Evolutionary conservation across 345 rosid genomes (phyloP).

Genomic region (Psidium friedrichsthalianum): DNA sequence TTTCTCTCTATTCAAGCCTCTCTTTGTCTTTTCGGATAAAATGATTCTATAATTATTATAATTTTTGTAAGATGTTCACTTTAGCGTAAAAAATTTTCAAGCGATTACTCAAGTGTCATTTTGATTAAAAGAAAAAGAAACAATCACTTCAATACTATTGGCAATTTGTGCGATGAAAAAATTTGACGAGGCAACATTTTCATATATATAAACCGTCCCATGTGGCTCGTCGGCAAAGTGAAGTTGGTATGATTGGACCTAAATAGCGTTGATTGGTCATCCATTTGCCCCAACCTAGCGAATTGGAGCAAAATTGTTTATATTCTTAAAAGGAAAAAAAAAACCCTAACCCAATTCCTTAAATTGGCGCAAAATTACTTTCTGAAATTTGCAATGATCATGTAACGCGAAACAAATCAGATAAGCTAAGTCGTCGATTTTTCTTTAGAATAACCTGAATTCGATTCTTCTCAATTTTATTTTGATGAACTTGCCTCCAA

Average conservation of each 20-base stretch:
- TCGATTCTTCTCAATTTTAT: not conserved
- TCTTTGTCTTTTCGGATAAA: too few relatives aligned
- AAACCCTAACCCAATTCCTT: not conserved
- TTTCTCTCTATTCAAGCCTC: too few relatives aligned
- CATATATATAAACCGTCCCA: not conserved
- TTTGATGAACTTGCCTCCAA: too few relatives aligned
- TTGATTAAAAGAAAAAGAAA: not conserved
- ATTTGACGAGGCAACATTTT: not conserved
- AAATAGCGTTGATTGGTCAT: not conserved
- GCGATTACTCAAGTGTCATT: not conserved
- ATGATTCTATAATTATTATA: too few relatives aligned
- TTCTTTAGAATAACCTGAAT: not conserved
- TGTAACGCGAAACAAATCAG: not conserved
- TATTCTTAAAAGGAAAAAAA: too few relatives aligned
- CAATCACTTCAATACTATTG: too few relatives aligned
- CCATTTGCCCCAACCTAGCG: not conserved
- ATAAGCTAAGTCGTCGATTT: not conserved
- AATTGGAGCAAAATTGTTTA: not conserved
- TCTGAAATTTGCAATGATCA: not conserved
- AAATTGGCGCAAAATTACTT: not conserved
- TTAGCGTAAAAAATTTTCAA: too few relatives aligned
- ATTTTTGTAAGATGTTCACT: too few relatives aligned
- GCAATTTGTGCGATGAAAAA: not conserved
- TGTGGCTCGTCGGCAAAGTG: not conserved
- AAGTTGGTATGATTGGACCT: not conserved